Conservation (phyloP, 495 filamentous ascomycete species). For the Platismatia glauca region DNA sequence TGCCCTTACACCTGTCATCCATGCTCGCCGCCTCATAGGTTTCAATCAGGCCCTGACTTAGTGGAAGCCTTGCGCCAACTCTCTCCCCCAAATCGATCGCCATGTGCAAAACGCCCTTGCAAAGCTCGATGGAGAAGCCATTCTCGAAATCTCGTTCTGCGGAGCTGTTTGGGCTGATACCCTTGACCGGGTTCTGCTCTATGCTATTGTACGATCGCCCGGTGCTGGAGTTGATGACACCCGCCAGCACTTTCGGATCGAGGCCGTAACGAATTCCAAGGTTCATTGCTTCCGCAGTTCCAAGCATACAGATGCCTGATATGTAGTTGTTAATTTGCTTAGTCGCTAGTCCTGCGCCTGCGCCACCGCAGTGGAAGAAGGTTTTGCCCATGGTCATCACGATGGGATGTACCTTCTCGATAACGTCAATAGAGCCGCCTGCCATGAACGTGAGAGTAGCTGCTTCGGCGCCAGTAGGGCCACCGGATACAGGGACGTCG, state of each 20-base stretch:
- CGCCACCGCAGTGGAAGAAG: slow-evolving; percentile 1
- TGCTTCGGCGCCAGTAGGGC: slow-evolving; percentile 1
- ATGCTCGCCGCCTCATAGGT: not conserved
- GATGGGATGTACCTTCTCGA: not conserved
- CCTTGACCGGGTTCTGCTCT: slow-evolving; percentile 1
- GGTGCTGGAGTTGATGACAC: slow-evolving; percentile 1
- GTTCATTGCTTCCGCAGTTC: slow-evolving; percentile 1
- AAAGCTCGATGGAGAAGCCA: slow-evolving; percentile 7
- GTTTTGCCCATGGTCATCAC: slow-evolving; percentile 3
- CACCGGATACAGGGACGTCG: not conserved
- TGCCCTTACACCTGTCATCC: slow-evolving; percentile 2
- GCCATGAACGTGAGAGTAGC: slow-evolving; percentile 3
- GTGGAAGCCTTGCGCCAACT: slow-evolving; percentile 4
- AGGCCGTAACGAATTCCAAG: not conserved
- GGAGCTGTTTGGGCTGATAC: not conserved
- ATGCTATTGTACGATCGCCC: not conserved
- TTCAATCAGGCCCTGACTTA: not conserved
- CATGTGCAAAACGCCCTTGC: slow-evolving; percentile 5
- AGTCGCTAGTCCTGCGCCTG: not conserved
- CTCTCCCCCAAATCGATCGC: slow-evolving; percentile 18
- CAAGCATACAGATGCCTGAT: not conserved
- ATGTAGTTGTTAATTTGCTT: slow-evolving; percentile 3
- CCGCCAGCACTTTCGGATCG: not conserved
- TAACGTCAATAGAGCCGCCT: not conserved
- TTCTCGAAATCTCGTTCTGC: not conserved